Conservation (phyloP, 2,329 filamentous ascomycete species). For the Mycogone perniciosa region DNA sequence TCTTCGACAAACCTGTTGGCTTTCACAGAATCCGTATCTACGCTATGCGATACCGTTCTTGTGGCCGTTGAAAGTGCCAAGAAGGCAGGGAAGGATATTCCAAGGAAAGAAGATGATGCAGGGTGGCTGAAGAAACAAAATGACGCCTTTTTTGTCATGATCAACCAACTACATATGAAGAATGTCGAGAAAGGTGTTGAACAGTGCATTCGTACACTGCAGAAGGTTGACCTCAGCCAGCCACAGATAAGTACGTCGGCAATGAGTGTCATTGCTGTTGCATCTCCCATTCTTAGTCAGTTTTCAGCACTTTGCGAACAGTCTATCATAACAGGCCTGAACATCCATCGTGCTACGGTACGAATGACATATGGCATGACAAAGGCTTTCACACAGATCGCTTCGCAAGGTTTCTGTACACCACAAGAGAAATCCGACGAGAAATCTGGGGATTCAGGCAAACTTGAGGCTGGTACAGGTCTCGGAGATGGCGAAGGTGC, state of each 20-base stretch:
- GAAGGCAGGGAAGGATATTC: conserved; percentile 41
- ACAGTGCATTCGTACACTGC: conserved; percentile 32
- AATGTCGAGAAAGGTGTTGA: conserved; percentile 44
- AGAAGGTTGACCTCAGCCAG: conserved; percentile 26
- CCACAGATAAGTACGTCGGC: conserved; percentile 22
- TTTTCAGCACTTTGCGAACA: conserved; percentile 59
- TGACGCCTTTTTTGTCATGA: conserved; percentile 44
- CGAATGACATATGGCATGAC: conserved; percentile 70
- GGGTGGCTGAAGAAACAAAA: conserved; percentile 37
- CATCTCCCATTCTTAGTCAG: conserved; percentile 64
- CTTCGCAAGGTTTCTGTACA: conserved; percentile 83
- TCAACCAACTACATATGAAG: conserved; percentile 53
- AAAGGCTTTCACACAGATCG: conserved; percentile 71
- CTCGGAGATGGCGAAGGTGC: conserved; percentile 92
- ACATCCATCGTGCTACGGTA: conserved; percentile 63
- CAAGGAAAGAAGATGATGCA: conserved; percentile 28
- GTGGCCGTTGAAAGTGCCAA: conserved; percentile 71
- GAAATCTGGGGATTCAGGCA: conserved; percentile 62
- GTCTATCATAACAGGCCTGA: conserved; percentile 51
- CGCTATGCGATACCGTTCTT: conserved; percentile 67
- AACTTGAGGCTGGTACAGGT: conserved; percentile 85
- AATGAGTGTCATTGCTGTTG: conserved; percentile 27
- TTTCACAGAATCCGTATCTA: conserved; percentile 55
- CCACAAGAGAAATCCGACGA: conserved; percentile 74
- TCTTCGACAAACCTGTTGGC: conserved; percentile 26